Evolutionary conservation across 83 land plant genomes (phyloP).

Genomic region (Larix sibirica): DNA sequence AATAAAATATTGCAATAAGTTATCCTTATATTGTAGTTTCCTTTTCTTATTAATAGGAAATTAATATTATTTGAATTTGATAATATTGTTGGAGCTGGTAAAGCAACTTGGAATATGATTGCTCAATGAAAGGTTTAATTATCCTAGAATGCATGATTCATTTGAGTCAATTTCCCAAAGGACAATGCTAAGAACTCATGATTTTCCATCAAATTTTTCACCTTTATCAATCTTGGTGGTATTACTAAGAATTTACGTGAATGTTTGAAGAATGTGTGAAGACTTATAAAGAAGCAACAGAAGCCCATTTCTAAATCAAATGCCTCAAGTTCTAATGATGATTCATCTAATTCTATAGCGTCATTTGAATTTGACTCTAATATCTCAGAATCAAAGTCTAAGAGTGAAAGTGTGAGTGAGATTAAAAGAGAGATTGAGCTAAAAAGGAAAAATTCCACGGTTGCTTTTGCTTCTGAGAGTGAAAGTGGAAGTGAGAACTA

Average conservation of each 20-base stretch:
- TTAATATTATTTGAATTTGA: background rate
- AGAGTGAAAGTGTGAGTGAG: conserved; percentile 17
- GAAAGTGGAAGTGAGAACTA: background rate
- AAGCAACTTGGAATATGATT: conserved; percentile 80
- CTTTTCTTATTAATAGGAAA: no score
- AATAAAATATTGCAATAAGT: no score
- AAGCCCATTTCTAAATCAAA: conserved; percentile 53
- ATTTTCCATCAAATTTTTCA: conserved; percentile 92
- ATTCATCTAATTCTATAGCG: conserved; percentile 6
- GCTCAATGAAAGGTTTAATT: conserved; percentile 79
- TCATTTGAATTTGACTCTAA: background rate
- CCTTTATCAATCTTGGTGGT: conserved; percentile 94
- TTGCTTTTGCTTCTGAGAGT: background rate
- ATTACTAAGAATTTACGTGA: conserved; percentile 83
- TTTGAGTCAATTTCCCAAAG: conserved; percentile 87
- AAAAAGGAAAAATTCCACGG: background rate
- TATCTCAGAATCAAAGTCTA: conserved; percentile 27
- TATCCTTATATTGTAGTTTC: no score
- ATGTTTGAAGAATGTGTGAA: conserved; percentile 88
- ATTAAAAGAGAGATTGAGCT: conserved; percentile 12
- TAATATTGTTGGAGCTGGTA: conserved; percentile 62
- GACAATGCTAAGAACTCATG: conserved; percentile 88
- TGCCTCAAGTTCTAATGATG: background rate
- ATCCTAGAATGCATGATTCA: conserved; percentile 80
- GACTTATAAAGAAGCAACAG: conserved; percentile 88